phyloP scores from a whole-genome alignment of 345 rosid genomes.

The Camelina laxa region DNA sequence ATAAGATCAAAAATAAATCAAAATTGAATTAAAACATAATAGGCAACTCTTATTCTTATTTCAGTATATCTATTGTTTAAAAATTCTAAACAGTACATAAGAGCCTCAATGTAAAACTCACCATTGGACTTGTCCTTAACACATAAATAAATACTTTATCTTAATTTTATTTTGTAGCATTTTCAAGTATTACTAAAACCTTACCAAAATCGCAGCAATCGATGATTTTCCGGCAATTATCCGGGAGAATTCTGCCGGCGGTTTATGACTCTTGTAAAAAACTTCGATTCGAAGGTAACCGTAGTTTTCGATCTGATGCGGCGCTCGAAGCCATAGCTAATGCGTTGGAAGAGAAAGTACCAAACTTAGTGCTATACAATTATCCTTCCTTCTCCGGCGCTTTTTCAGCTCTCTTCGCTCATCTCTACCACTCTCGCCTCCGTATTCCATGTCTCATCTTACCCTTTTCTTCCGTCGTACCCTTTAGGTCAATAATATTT shows the following conservation, averaged over 20 bases:
- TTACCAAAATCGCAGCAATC: background rate
- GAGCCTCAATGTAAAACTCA: no score
- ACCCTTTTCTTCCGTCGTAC: constrained; percentile 79
- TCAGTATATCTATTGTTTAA: no score
- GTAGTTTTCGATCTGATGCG: constrained; percentile 77
- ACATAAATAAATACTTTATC: background rate
- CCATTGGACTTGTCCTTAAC: no score
- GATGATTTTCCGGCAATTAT: constrained; percentile 33
- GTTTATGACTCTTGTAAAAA: background rate
- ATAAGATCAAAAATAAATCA: no score
- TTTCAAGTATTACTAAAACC: no score
- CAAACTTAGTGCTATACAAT: constrained; percentile 68
- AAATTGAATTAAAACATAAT: no score
- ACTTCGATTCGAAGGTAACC: constrained; percentile 16
- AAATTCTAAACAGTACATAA: no score
- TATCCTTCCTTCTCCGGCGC: constrained; percentile 94
- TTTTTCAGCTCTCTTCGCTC: constrained; percentile 79
- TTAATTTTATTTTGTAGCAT: no score
- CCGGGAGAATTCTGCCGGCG: background rate
- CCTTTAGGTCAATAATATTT: constrained; percentile 49
- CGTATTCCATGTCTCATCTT: constrained; percentile 65
- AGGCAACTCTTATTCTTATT: no score
- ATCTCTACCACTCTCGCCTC: constrained; percentile 72
- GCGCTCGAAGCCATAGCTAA: constrained; percentile 70
- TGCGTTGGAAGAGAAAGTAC: constrained; percentile 62